Conservation (phyloP, 305 asterid species). For the Fraxinus dipetala region DNA sequence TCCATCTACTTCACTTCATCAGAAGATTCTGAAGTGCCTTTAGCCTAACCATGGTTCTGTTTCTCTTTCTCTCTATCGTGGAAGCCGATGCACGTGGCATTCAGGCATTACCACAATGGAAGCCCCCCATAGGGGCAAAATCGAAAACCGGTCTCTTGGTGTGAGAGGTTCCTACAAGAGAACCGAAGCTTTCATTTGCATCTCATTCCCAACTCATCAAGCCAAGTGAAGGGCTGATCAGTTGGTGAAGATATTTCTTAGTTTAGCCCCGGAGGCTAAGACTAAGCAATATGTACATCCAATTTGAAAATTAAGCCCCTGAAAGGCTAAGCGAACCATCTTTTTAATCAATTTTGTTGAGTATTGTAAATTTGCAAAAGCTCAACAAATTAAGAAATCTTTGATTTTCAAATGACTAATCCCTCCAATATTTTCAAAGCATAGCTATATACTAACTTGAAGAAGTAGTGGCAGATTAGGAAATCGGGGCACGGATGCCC, state of each 20-base stretch:
- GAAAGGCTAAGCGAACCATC: conserved; percentile 37
- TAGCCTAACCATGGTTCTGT: conserved; percentile 95
- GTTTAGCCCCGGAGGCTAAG: conserved; percentile 58
- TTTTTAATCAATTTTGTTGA: conserved; percentile 34
- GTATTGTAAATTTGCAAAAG: conserved; percentile 23
- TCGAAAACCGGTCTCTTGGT: conserved; percentile 51
- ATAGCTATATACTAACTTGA: conserved; percentile 7
- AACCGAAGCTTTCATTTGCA: conserved; percentile 60
- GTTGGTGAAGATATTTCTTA: conserved; percentile 30
- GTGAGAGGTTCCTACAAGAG: conserved; percentile 73
- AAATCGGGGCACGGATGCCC: conserved; percentile 50
- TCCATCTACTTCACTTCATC: conserved; percentile 29
- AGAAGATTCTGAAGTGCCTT: conserved; percentile 42
- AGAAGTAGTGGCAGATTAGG: conserved; percentile 31
- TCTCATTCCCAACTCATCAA: conserved; percentile 39
- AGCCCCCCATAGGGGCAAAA: conserved; percentile 63
- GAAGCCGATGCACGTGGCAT: conserved; percentile 31
- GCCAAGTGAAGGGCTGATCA: conserved; percentile 22
- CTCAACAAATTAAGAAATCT: conserved; percentile 6
- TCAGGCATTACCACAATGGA: conserved; percentile 38
- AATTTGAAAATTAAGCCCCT: conserved; percentile 33
- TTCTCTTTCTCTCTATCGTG: conserved; percentile 23
- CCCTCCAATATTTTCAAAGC: conserved; percentile 27
- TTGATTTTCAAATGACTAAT: conserved; percentile 29
- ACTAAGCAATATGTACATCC: conserved; percentile 32